Base-by-base conservation (phyloP, 306 rosid species). In the Trichosanthes cucumerina region DNA sequence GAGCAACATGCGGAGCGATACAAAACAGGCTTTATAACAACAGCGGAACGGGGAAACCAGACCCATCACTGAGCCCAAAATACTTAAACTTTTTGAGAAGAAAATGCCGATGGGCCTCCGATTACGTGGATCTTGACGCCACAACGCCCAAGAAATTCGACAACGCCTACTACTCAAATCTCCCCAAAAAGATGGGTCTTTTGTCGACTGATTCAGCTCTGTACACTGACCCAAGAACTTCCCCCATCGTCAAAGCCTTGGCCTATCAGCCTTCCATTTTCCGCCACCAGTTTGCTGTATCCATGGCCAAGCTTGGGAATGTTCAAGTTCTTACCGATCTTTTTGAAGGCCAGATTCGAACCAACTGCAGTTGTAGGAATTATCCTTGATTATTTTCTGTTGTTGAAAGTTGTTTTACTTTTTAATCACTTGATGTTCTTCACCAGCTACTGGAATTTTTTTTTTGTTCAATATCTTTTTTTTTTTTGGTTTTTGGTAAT, bases 101-200 rank as follows among this genome's bases (percentile, higher is more conserved):
- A 60, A 90, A 91, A 80, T 91, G 97, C 71, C 80, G 96, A 87
- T 95, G 98, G 98, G 92, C 88, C 5, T 88, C 92, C 0, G 98
- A 92, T 4, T 89, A 86, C 78, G 92, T 88, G n/a, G 89, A 91
- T 28, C 93, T 92, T 21, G 98, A 95, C 86, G 90, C 95, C 0
- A 79, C 80, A 62, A 90, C 92, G 7, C 96, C 97, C 4, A 84
- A 8, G 19, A 54, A 18, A 0, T 94, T 92, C 71, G 98, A 92
- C 83, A 63, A 69, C 71, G 24, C 80, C 18, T 94, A 90, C 69
- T 92, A 77, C 38, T 18, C 44, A 0, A 92, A 94, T 81, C 87
- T 92, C 4, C 69, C 85, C 46, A 88, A 87, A 78, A 89, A 88
- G 56, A 83, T 88, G 90, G 97, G 96, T 11, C 85, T 94, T 74